Evolutionary conservation across 805 yeast genomes (phyloP), one percentile per base, ranked within the genome.

Genomic region (Zygosaccharomyces bailii): DNA sequence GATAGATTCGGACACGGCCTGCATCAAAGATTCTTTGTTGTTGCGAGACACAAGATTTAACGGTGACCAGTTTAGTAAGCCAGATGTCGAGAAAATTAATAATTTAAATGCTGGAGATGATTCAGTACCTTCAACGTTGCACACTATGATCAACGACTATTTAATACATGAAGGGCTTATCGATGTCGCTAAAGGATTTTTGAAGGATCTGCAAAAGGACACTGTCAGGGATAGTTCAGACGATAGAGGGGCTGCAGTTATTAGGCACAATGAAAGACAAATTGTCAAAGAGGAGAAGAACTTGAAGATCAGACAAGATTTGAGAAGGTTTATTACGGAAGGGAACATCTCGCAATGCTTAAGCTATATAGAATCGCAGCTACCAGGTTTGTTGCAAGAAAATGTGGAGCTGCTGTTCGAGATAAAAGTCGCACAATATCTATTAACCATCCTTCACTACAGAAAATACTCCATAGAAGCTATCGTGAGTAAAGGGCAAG

Each of bases 131-230:
- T 42, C 59, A 2, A 52, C 58, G 5, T 45, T 63, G 33, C 61
- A 63, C 38, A 50, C 56, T 1, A 49, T 61, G 54, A 59, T 63
- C 9, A 63, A 62, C 39, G 67, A 62, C 14, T 82, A 80, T 56
- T 71, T 83, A 30, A 68, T 72, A n/a, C 78, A 80, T 54, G 72
- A 73, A 43, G 88, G 88, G 2, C 75, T 72, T 53, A 68, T 70
- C 23, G 78, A 78, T 44, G 74, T 79, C 2, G 75, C 79, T 2
- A 68, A 68, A 45, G 75, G 79, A 0, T 76, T 83, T 46, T 42
- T 70, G 17, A 59, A 66, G 29, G 87, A 81, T 50, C 52, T 75
- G 23, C 50, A 53, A 7, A 50, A 57, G 14, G 72, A 71, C 23
- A 47, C 46, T 18, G 42, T 51, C 13, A 49, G 50, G 13, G 43